Evolutionary conservation across 257 asterid species (phyloP), one percentile per base, ranked within the genome.

Genomic region (Primulina tabacum): DNA sequence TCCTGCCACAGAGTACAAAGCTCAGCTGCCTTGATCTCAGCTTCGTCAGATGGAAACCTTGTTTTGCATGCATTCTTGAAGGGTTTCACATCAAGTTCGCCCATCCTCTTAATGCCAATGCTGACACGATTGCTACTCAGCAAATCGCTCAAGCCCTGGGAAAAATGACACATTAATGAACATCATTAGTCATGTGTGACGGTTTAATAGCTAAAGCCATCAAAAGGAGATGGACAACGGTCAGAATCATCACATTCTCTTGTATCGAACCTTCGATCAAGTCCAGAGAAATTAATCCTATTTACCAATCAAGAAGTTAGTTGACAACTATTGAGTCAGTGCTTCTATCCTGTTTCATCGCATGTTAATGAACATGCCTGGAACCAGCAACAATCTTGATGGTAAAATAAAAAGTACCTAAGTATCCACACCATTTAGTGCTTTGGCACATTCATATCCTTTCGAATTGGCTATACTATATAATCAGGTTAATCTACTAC

Each of bases 51-150:
- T 26, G 90, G 65, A 59, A 65, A 90, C 62, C 72, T 83, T 70
- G 20, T 37, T 74, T 86, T 86, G 84, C 96, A 88, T 32, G 76
- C 82, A 14, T 53, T 77, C 77, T 75, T 81, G 65, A 89, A 87
- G 50, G 85, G 70, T 82, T 85, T 85, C 18, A 73, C 77, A 55
- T 92, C 94, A n/a, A 89, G 74, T 58, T 88, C 98, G 4, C 96
- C 96, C 95, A 88, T 89, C 67, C 93, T 81, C 77, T 86, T 89
- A 38, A 92, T 77, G 69, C 96, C 94, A 50, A 88, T 86, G 65
- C 64, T 83, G 6, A 81, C 82, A 32, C 87, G 89, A 62, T 24
- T 58, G 72, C 85, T 81, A 34, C 17, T 75, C 74, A 81, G 55
- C 77, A 86, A 57, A 57, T 85, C 89, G 14, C 35, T 64, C 70